phyloP scores from a whole-genome alignment of 768 basidiomycete species.

The Kwoniella bestiolae region DNA sequence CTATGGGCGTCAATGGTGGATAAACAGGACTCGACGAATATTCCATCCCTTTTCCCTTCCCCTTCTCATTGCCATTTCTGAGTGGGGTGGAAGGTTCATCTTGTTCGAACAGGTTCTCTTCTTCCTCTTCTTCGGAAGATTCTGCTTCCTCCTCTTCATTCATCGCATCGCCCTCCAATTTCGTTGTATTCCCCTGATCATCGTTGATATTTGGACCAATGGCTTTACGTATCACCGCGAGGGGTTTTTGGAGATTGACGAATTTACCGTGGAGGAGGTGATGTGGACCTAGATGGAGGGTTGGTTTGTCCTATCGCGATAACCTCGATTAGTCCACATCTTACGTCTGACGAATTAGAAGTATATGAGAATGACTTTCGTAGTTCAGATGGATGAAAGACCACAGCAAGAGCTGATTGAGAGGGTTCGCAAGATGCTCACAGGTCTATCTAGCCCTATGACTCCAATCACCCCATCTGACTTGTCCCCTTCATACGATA shows the following conservation, averaged over 20 bases:
- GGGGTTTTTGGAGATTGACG: slow-evolving; percentile 72
- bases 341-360: too few relatives aligned
- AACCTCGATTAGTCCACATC: too few relatives aligned
- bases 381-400: too few relatives aligned
- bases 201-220: not conserved
- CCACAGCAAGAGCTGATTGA: too few relatives aligned
- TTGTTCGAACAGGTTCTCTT: slow-evolving; percentile 11
- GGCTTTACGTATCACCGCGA: slow-evolving; percentile 67
- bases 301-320: slow-evolving; percentile 69
- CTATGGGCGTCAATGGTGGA: slow-evolving; percentile 33
- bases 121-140: slow-evolving; percentile 20
- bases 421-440: slow-evolving; percentile 23
- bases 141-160: slow-evolving; percentile 33
- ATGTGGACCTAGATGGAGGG: slow-evolving; percentile 74
- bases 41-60: not conserved
- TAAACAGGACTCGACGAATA: slow-evolving; percentile 25
- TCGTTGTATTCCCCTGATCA: not conserved
- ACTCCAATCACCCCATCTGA: slow-evolving; percentile 79
- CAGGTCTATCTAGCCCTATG: slow-evolving; percentile 66
- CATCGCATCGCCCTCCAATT: slow-evolving; percentile 20
- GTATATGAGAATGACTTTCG: too few relatives aligned
- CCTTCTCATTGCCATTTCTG: too few relatives aligned
- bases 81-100: not conserved
- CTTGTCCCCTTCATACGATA: slow-evolving; percentile 71
- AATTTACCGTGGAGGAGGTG: slow-evolving; percentile 90